These are phyloP conservation scores for Fusarium scirpi DNA, from an alignment of 2,329 filamentous ascomycete species.

Conservation along the genomic window DNA sequence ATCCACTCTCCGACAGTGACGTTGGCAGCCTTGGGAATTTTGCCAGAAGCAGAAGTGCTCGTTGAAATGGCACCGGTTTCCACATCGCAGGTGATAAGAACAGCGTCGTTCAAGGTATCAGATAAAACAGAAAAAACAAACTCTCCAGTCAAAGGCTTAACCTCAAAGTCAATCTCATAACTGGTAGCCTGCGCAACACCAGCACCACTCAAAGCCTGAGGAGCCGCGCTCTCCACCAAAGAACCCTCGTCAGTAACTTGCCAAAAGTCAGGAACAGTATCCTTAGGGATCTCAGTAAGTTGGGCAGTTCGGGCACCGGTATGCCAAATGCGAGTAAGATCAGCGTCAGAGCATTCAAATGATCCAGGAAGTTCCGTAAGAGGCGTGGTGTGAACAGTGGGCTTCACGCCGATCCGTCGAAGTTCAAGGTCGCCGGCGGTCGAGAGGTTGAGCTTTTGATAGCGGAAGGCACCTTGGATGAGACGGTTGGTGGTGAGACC, in stretches of 20 bases:
- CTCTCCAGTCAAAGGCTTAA: neutral
- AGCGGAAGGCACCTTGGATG: slow-evolving; percentile 6
- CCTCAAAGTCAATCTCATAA: neutral
- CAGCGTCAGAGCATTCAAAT: neutral
- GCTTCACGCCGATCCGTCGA: neutral
- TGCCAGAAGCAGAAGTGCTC: neutral
- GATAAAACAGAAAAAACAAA: neutral
- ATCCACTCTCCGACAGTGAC: neutral
- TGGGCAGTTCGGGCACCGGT: neutral
- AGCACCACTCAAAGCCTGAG: neutral
- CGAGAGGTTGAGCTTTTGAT: slow-evolving; percentile 5
- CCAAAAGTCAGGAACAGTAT: slow-evolving; percentile 4
- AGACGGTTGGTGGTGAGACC: neutral
- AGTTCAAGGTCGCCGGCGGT: neutral
- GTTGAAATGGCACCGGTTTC: neutral
- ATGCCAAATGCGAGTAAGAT: neutral
- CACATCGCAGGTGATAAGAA: neutral
- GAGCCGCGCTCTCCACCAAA: neutral
- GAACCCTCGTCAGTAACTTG: neutral
- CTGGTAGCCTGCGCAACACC: accelerated
- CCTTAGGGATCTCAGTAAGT: neutral
- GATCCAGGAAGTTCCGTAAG: neutral
- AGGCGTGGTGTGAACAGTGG: neutral
- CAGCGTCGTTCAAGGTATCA: neutral
- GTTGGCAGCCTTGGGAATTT: accelerated